Conservation (phyloP, 2,329 filamentous ascomycete genomes). For the Colletotrichum higginsianum region DNA sequence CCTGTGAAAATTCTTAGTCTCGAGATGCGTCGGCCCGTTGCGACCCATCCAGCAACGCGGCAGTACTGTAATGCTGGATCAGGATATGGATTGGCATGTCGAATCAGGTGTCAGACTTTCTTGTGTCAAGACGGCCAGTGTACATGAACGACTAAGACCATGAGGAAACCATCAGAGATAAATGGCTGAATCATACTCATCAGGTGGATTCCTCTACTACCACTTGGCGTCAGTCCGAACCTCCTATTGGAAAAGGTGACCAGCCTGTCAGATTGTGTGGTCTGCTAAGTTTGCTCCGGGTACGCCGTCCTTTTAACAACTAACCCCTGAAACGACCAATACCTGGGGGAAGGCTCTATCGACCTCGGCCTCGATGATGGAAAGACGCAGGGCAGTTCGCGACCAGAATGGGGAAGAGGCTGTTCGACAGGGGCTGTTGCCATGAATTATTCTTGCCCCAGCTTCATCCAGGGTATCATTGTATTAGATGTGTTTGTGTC, state of each 20-base stretch:
- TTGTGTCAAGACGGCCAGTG: background rate
- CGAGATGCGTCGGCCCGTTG: background rate
- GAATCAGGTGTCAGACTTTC: background rate
- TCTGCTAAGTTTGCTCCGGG: background rate
- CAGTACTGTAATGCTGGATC: background rate
- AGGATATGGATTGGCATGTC: background rate
- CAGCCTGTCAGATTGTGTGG: background rate
- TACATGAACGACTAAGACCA: background rate
- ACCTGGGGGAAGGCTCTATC: background rate
- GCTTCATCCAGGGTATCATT: slow-evolving; percentile 10
- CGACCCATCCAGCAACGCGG: background rate
- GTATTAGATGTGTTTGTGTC: background rate
- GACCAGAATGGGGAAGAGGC: background rate
- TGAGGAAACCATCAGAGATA: background rate
- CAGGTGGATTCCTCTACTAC: no score
- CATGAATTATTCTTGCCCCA: background rate
- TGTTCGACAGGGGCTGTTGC: background rate
- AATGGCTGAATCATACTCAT: background rate
- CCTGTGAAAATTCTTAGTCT: background rate
- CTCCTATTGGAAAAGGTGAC: background rate
- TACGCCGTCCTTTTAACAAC: background rate
- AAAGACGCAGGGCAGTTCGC: background rate
- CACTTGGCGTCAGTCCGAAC: no score
- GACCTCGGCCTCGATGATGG: background rate
- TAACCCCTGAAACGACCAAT: background rate